A percentile compares a stretch with the other conserved stretches of the same genome.
Conservation (phyloP, 306 rosid species). For the Senna tora region DNA sequence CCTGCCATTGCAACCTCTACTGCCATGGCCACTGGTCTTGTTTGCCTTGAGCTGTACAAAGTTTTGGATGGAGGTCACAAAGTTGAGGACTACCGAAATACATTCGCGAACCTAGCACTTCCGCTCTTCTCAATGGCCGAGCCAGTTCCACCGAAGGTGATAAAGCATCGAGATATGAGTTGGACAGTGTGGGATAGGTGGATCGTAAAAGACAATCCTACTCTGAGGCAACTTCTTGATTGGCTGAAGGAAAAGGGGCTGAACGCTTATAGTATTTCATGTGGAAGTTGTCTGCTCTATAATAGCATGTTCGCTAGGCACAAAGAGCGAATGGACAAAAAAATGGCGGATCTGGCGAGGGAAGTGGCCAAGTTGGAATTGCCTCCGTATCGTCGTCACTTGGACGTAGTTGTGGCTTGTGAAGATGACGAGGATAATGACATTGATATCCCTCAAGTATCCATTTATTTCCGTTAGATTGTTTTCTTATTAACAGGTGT, state of each 20-base stretch:
- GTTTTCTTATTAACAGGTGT: slow-evolving; percentile 30
- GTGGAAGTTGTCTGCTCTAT: slow-evolving; percentile 71
- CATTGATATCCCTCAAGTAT: slow-evolving; percentile 78
- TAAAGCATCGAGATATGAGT: slow-evolving; percentile 68
- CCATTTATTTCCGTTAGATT: slow-evolving; percentile 80
- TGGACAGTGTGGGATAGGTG: slow-evolving; percentile 99
- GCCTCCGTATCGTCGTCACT: slow-evolving; percentile 71
- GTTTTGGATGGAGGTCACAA: no score
- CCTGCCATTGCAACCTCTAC: no score
- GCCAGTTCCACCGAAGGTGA: no score
- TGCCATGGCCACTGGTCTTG: no score
- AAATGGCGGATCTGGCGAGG: slow-evolving; percentile 70
- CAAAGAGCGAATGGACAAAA: slow-evolving; percentile 79
- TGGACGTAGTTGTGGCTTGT: slow-evolving; percentile 88
- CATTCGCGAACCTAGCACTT: no score
- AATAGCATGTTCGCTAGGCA: slow-evolving; percentile 74
- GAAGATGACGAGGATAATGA: slow-evolving; percentile 93
- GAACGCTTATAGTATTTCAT: slow-evolving; percentile 79
- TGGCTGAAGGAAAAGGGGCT: slow-evolving; percentile 77
- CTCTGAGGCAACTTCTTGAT: slow-evolving; percentile 65
- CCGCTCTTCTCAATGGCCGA: no score
- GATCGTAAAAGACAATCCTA: slow-evolving; percentile 68
- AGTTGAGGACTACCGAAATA: no score
- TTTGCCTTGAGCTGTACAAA: no score
- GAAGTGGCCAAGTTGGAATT: slow-evolving; percentile 76